These are phyloP conservation scores for Candida sp. DNA, from an alignment of 1,139 yeast genomes.

Conservation along the genomic window DNA sequence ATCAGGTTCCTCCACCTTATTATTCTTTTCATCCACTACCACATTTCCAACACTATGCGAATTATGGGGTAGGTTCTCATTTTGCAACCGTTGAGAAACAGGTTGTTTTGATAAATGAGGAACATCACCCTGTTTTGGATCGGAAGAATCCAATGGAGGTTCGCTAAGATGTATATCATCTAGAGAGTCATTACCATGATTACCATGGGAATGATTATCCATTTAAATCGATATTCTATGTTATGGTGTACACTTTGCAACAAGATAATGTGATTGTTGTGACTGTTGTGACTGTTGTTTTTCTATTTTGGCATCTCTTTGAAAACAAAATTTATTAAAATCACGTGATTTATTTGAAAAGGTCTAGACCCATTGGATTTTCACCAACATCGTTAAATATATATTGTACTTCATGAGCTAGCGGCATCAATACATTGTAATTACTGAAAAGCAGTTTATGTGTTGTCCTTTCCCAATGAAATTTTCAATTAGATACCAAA, in stretches of 20 bases:
- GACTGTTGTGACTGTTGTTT: conserved; percentile 10
- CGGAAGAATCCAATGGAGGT: background rate
- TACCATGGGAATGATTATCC: background rate
- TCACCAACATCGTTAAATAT: too few species aligned
- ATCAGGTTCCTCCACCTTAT: background rate
- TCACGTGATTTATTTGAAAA: background rate
- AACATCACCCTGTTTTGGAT: background rate
- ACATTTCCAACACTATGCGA: conserved; percentile 16
- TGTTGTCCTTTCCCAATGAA: too few species aligned
- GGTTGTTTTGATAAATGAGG: background rate
- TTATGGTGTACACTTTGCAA: background rate
- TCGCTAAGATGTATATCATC: background rate
- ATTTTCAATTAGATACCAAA: too few species aligned
- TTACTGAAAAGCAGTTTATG: too few species aligned
- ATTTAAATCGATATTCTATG: background rate
- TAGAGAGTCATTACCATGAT: background rate
- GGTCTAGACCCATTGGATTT: too few species aligned
- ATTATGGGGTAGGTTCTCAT: conserved; percentile 2
- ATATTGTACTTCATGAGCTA: too few species aligned
- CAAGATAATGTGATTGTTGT: conserved; percentile 6
- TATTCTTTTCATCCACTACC: conserved; percentile 24
- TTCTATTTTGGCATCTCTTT: conserved; percentile 5
- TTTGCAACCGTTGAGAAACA: conserved; percentile 5
- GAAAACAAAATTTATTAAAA: background rate
- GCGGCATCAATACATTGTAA: too few species aligned